Evolutionary conservation across 148 eudicot genomes (phyloP).

Genomic region (Chenopodium album): DNA sequence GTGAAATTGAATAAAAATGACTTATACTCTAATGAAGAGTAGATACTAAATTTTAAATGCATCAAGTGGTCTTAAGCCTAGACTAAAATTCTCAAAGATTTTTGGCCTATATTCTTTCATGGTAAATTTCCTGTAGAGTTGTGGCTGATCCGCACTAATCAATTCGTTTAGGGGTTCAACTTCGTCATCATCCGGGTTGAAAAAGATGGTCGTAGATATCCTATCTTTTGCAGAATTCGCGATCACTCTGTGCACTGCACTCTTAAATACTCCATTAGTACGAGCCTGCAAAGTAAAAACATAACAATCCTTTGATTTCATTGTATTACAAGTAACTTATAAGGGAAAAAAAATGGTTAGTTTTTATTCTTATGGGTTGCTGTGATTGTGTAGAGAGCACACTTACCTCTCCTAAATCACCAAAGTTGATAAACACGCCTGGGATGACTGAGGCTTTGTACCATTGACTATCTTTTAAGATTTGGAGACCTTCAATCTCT

Average conservation of each 20-base stretch:
- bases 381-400: not conserved
- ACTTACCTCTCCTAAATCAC: slow-evolving; percentile 50
- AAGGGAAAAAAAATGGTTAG: not conserved
- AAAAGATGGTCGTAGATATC: slow-evolving; percentile 31
- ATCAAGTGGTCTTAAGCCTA: slow-evolving; percentile 2
- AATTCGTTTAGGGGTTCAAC: slow-evolving; percentile 31
- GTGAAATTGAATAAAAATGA: too few relatives aligned
- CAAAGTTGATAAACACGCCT: slow-evolving; percentile 42
- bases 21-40: too few relatives aligned
- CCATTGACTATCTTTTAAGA: slow-evolving; percentile 44
- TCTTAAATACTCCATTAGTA: not conserved
- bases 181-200: slow-evolving; percentile 26
- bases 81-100: not conserved
- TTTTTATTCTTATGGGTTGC: too few relatives aligned
- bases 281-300: not conserved
- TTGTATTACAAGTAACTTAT: not conserved
- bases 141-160: slow-evolving; percentile 27
- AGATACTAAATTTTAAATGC: not conserved
- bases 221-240: slow-evolving; percentile 33
- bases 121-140: slow-evolving; percentile 29
- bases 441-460: slow-evolving; percentile 39
- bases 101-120: not conserved
- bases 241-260: not conserved
- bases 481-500: slow-evolving; percentile 51
- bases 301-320: not conserved